Base-by-base conservation (phyloP, 306 rosid genomes). In the Castanea sativa region DNA sequence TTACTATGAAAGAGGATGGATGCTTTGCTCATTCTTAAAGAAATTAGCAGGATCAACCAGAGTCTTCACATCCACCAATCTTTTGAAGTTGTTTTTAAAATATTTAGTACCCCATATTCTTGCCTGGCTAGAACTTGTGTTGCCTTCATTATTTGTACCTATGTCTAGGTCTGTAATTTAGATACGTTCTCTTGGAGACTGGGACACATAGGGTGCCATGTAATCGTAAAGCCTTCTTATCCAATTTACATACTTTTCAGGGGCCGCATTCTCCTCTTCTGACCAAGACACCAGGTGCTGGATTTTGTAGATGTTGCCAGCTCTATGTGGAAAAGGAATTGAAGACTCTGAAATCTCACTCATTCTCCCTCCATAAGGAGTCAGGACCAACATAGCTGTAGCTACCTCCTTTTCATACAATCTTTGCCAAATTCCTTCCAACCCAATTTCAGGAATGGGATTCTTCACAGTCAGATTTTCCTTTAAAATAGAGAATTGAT, bases 381-480 rank as follows among this genome's bases (percentile, higher is more conserved):
- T 86, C 86, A 80, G 80, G 51, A 90, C 89, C 78, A 92, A 80
- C 3, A 41, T 1, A 2, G 13, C 51, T 0, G 90, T 81, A 7
- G 41, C 79, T 4, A 25, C 10, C 15, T 87, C 82, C 33, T 85
- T 92, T 60, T 86, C 59, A 69, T 59, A 69, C 32, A 92, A 79
- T 86, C 68, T 84, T 25, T 69, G 58, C 94, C 94, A 92, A 32
- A 81, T 56, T 61, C 87, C 89, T 70, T 73, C 67, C 15, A 90
- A 58, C 30, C 63, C 89, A 2, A 2, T 1, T 77, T 88, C 78
- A 1, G 94, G 84, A 2, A 93, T 87, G 16, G 90, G 88, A n/a
- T 83, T 43, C 51, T 81, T 87, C 18, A 90, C 86, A 91, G 45
- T 93, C 97, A 20, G 98, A 90, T 82, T 90, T 93, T 3, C 87